A percentile compares a stretch with the other conserved stretches of the same genome.
These are phyloP conservation scores for Stagonosporopsis vannaccii DNA, from an alignment of 2,329 filamentous ascomycete genomes.

Conservation along the genomic window DNA sequence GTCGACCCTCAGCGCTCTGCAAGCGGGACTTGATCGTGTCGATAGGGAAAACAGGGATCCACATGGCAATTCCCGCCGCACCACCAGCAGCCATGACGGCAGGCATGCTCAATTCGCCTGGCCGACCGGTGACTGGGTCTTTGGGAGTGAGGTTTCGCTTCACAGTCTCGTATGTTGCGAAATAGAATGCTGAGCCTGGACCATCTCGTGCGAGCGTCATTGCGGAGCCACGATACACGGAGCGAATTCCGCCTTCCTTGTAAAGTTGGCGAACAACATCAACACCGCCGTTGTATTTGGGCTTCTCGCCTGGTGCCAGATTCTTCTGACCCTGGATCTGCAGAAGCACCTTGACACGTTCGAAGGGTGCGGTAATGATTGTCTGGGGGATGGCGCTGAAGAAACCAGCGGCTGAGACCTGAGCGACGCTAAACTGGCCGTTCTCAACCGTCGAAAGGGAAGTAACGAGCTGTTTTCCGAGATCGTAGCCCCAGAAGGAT, in stretches of 20 bases:
- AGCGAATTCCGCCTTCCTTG: conserved; percentile 85
- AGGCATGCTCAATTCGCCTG: conserved; percentile 79
- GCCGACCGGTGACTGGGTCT: conserved; percentile 73
- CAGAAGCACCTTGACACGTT: conserved; percentile 97
- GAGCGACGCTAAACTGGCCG: conserved; percentile 78
- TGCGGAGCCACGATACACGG: conserved; percentile 87
- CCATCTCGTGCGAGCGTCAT: conserved; percentile 95
- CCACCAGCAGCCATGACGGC: conserved; percentile 89
- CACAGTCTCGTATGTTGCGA: conserved; percentile 95
- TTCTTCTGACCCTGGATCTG: conserved; percentile 94
- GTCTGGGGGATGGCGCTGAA: conserved; percentile 98
- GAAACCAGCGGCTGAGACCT: conserved; percentile 91
- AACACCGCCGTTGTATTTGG: conserved; percentile 83
- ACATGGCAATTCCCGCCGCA: conserved; percentile 95
- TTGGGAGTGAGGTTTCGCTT: conserved; percentile 87
- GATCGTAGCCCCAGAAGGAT: conserved; percentile 85
- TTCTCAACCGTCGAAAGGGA: conserved; percentile 70
- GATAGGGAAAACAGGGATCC: conserved; percentile 97
- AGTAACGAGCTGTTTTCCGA: conserved; percentile 88
- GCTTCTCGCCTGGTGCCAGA: conserved; percentile 87
- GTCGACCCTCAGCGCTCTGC: conserved; percentile 87
- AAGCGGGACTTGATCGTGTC: conserved; percentile 95
- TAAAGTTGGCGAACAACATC: conserved; percentile 96
- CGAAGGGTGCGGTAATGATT: conserved; percentile 96
- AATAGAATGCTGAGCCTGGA: conserved; percentile 92